Evolutionary conservation across 805 yeast genomes (phyloP).

Genomic region (Yarrowia bubula): DNA sequence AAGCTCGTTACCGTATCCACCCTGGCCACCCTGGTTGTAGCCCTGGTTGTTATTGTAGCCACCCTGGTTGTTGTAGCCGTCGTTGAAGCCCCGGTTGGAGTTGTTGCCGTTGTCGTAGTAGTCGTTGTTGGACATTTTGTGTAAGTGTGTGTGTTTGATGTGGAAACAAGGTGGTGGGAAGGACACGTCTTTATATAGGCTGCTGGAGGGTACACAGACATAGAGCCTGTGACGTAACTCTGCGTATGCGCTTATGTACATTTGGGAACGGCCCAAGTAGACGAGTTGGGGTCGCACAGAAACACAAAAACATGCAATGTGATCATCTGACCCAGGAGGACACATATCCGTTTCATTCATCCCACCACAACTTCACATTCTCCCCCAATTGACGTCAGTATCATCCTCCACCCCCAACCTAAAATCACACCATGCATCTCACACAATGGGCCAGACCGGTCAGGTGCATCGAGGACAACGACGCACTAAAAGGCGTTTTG

Average conservation of each 20-base stretch:
- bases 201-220: not conserved
- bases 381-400: no score
- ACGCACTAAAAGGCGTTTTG: no score
- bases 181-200: not conserved
- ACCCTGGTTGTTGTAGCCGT: conserved; percentile 6
- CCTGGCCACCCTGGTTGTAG: not conserved
- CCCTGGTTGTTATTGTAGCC: not conserved
- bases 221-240: conserved; percentile 7
- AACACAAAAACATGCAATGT: no score
- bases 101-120: conserved; percentile 15
- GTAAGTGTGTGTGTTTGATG: not conserved
- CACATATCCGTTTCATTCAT: no score
- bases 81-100: not conserved
- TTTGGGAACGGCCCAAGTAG: no score
- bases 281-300: no score
- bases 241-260: not conserved
- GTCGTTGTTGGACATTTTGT: conserved; percentile 16
- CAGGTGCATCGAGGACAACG: no score
- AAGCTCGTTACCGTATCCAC: conserved; percentile 5
- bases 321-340: no score
- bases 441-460: no score
- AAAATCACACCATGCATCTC: no score
- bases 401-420: no score
- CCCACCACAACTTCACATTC: no score
- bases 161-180: not conserved